A percentile compares a stretch with the other conserved stretches of the same genome.
Conservation (phyloP, 1,284 basidiomycete genomes). For the Anthracocystis panici-leucophaei region DNA sequence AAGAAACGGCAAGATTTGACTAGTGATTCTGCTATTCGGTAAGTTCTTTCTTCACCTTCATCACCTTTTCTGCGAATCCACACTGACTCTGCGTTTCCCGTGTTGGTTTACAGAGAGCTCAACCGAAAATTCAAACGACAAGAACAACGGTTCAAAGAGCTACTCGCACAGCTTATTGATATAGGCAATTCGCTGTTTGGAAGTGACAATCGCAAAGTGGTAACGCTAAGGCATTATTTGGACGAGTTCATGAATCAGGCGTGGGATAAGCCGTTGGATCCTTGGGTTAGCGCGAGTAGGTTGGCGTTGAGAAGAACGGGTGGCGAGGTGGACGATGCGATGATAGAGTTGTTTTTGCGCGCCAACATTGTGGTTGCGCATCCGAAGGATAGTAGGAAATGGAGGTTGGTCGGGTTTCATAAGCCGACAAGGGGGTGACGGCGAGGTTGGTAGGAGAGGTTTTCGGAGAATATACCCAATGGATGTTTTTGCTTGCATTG, state of each 20-base stretch:
- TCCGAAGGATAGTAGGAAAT: conserved; percentile 38
- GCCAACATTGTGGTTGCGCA: conserved; percentile 41
- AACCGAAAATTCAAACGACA: conserved; percentile 25
- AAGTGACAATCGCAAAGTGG: conserved; percentile 23
- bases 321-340: conserved; percentile 46
- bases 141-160: conserved; percentile 25
- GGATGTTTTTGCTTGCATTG: too few species aligned
- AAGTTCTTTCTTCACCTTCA: conserved; percentile 1
- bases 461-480: not conserved
- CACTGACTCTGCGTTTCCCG: conserved; percentile 1
- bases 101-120: conserved; percentile 18
- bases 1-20: conserved; percentile 29
- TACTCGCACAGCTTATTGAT: conserved; percentile 38
- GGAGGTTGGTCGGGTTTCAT: conserved; percentile 43
- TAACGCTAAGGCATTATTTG: conserved; percentile 37
- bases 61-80: not conserved
- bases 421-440: conserved; percentile 26
- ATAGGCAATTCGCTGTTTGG: conserved; percentile 31
- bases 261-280: conserved; percentile 47
- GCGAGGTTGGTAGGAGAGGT: too few species aligned
- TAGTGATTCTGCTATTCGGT: conserved; percentile 29
- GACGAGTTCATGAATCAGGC: conserved; percentile 50
- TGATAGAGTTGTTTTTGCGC: conserved; percentile 46
- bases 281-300: conserved; percentile 34
- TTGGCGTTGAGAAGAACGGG: conserved; percentile 26